A percentile compares a stretch with the other conserved stretches of the same genome.
Evolutionary conservation across 2,329 filamentous ascomycete genomes (phyloP).

Genomic region (Colletotrichum filicis): DNA sequence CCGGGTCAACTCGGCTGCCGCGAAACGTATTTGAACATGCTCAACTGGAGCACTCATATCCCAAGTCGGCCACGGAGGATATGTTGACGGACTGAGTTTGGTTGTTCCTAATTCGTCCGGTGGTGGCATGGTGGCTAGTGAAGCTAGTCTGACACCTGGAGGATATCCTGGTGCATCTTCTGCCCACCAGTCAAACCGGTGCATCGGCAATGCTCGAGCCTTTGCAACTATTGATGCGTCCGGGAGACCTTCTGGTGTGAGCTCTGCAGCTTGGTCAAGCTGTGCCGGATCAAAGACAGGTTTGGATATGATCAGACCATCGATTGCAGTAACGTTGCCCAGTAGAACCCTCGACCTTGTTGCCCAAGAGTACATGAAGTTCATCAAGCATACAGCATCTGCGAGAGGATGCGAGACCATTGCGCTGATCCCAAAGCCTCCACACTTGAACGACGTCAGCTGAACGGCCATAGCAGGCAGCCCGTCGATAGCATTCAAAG

Average conservation of each 20-base stretch:
- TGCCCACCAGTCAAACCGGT: slow-evolving; percentile 61
- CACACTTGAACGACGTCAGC: slow-evolving; percentile 51
- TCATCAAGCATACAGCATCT: slow-evolving; percentile 54
- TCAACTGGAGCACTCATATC: slow-evolving; percentile 46
- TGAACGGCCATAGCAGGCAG: slow-evolving; percentile 49
- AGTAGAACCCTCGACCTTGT: slow-evolving; percentile 40
- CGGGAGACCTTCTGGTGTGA: slow-evolving; percentile 32
- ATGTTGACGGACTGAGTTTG: slow-evolving; percentile 43
- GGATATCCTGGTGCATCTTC: slow-evolving; percentile 44
- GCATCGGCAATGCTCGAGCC: slow-evolving; percentile 52
- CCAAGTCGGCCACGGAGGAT: slow-evolving; percentile 55
- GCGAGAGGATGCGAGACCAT: slow-evolving; percentile 55
- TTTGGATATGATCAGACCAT: neutral
- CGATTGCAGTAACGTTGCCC: neutral
- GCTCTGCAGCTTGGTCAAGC: slow-evolving; percentile 49
- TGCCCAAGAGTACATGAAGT: slow-evolving; percentile 56
- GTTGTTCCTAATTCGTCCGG: neutral
- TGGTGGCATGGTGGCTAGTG: slow-evolving; percentile 40
- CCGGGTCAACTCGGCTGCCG: slow-evolving; percentile 43
- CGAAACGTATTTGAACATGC: slow-evolving; percentile 51
- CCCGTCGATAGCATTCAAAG: slow-evolving; percentile 41
- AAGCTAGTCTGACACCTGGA: slow-evolving; percentile 39
- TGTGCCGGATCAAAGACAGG: slow-evolving; percentile 52
- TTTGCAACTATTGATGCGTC: slow-evolving; percentile 40
- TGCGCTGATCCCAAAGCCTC: slow-evolving; percentile 53